Evolutionary conservation across 768 basidiomycete genomes (phyloP), one percentile per base, ranked within the genome.

Genomic region (Phaeolepiota aurea): DNA sequence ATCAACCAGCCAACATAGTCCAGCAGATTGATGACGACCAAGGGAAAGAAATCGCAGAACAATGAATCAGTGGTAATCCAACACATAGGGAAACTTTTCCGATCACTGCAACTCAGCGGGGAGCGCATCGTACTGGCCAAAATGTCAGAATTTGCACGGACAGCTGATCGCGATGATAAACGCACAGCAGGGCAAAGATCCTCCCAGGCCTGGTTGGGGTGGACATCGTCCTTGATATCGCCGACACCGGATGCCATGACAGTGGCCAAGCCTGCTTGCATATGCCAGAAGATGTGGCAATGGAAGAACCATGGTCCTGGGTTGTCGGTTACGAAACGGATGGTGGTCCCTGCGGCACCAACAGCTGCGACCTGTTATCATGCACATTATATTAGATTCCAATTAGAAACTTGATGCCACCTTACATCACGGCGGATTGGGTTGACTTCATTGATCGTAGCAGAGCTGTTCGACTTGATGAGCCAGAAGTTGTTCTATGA

Each of bases 231-330:
- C 12, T 44, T 35, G 3, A 44, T 48, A 2, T 37, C 48, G 2
- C 53, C 46, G 11, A 62, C 49, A 42, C 57, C 54, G 23, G 57
- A 55, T 3, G 61, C 59, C 45, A 68, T 54, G 30, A 68, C 61
- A 13, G 68, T 56, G 2, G 68, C 66, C 45, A 68, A 64, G 19
- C 66, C 68, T 22, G 68, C 62, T 39, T 57, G 58, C 41, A 64
- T 50, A 44, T 67, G 59, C 64, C 68, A 70, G 48, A 66, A 63
- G 42, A 55, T 58, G 49, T 59, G 60, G 40, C 54, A 55, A 42
- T 55, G 52, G 49, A 53, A 54, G 39, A 52, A 48, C 48, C 48
- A 54, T 11, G 53, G 53, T 18, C 53, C 53, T 10, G 52, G 40
- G 38, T 57, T 55, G 44, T 54, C 49, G 13, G 54, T 54, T 21